A percentile compares a stretch with the other conserved stretches of the same genome.
phyloP scores from a whole-genome alignment of 106 monocot genomes.

The Dioscorea zingiberensis region DNA sequence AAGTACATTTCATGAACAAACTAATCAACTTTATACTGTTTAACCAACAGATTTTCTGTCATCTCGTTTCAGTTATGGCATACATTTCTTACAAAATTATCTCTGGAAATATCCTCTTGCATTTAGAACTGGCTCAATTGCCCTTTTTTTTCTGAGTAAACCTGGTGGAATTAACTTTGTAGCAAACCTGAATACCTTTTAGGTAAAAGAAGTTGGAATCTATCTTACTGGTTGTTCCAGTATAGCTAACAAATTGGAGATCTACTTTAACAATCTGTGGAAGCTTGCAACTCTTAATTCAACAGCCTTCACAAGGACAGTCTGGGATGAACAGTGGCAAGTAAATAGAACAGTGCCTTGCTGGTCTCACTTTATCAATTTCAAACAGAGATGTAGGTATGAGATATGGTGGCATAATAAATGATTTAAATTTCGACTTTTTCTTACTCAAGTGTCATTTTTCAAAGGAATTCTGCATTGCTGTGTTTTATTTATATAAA shows the following conservation, averaged over 20 bases:
- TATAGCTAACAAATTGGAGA: slow-evolving; percentile 57
- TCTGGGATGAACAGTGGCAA: slow-evolving; percentile 78
- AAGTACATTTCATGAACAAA: too few species aligned
- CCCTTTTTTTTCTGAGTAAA: background rate
- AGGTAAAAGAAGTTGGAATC: slow-evolving; percentile 95
- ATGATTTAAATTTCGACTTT: too few species aligned
- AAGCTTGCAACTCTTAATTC: slow-evolving; percentile 74
- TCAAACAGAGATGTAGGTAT: slow-evolving; percentile 82
- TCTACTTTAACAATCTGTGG: slow-evolving; percentile 76
- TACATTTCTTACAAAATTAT: too few species aligned
- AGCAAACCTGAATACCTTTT: background rate
- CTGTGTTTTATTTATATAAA: too few species aligned
- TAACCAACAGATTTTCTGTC: background rate
- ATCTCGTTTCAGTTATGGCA: background rate
- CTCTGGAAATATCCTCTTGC: too few species aligned
- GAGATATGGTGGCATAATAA: background rate
- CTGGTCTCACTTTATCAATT: slow-evolving; percentile 83
- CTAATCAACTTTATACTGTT: too few species aligned
- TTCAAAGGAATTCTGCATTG: too few species aligned
- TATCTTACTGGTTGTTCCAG: slow-evolving; percentile 64
- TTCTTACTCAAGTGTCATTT: too few species aligned
- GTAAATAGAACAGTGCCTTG: slow-evolving; percentile 77
- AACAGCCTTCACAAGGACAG: slow-evolving; percentile 45
- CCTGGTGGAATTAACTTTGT: background rate
- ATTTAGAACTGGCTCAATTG: too few species aligned